Evolutionary conservation across 2,329 filamentous ascomycete species (phyloP), one percentile per base, ranked within the genome.

Genomic region (Trichophyton mentagrophytes): DNA sequence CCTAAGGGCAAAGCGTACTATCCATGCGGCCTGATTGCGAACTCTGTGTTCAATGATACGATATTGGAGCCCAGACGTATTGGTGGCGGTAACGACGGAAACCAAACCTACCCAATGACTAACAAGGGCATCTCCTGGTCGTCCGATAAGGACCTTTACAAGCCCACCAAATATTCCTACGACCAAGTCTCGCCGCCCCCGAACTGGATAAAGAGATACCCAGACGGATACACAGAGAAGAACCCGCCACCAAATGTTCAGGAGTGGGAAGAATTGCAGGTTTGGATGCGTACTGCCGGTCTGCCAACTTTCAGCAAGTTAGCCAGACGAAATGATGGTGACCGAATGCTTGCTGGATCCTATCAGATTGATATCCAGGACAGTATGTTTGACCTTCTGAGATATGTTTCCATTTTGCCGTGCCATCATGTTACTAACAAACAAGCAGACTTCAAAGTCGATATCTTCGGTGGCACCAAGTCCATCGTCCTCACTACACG

Each of bases 201-300:
- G 3, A 95, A 96, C 73, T 99, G 93, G 93, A 71, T 76, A 17
- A 69, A 80, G 11, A 81, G 83, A 61, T 96, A 87, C 66, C 86
- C 85, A 5, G 71, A 86, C 42, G 83, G 82, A 63, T 96, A 96
- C 70, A 85, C 82, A 2, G 72, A 78, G 0, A 75, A 82, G 0
- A 80, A 81, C 58, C 82, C 82, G 1, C 85, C 89, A 22, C 90
- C 90, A 0, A 76, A 93, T 67, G 73, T 97, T 17, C 80, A 86
- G 64, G 76, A 84, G 0, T 86, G 90, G 76, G 88, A 96, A 72
- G 84, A 85, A 49, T 95, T 99, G 73, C 91, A 96, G 76, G 91
- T 97, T 22, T 99, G 93, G 93, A 99, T 99, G 93, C 85, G 93
- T 67, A 95, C 95, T 1, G 93, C 93, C 25, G 93, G 92, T 61